Conservation (phyloP, 2,329 filamentous ascomycete genomes). For the Fusarium sp. region DNA sequence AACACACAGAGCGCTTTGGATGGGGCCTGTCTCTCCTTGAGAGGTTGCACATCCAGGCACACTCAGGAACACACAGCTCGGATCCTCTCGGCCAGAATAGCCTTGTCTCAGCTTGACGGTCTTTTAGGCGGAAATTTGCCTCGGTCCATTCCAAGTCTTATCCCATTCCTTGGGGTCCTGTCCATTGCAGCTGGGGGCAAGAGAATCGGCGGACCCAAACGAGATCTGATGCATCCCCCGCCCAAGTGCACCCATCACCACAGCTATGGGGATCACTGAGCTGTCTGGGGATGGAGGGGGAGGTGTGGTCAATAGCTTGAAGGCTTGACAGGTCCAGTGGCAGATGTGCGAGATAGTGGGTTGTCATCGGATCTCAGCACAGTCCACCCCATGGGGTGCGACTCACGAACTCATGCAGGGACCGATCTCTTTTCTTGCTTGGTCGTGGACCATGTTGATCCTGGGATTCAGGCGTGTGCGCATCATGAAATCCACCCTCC, state of each 20-base stretch:
- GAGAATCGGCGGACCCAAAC: conserved; percentile 22
- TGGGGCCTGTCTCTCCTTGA: conserved; percentile 28
- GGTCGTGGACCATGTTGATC: conserved; percentile 1
- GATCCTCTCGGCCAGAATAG: conserved; percentile 39
- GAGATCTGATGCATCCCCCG: conserved; percentile 20
- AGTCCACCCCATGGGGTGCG: conserved; percentile 32
- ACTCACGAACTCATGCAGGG: conserved; percentile 40
- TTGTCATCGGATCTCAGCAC: conserved; percentile 16
- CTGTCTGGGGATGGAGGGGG: conserved; percentile 6
- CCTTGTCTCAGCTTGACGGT: conserved; percentile 44
- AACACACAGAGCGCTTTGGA: conserved; percentile 13
- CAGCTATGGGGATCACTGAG: conserved; percentile 4
- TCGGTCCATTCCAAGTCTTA: conserved; percentile 38
- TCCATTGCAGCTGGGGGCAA: conserved; percentile 40
- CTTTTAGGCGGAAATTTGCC: conserved; percentile 42
- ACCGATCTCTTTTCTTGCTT: conserved; percentile 22
- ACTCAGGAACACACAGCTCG: conserved; percentile 32
- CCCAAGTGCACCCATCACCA: conserved; percentile 5
- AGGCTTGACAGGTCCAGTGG: conserved; percentile 24
- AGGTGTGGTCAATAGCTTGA: conserved; percentile 5
- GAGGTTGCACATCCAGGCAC: conserved; percentile 28
- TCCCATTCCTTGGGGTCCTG: conserved; percentile 37
- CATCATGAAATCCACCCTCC: conserved; percentile 6
- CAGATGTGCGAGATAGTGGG: conserved; percentile 24
- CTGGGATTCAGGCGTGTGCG: neutral